Conservation (phyloP, 2,329 filamentous ascomycete species). For the Pleoardoris graminearum region DNA sequence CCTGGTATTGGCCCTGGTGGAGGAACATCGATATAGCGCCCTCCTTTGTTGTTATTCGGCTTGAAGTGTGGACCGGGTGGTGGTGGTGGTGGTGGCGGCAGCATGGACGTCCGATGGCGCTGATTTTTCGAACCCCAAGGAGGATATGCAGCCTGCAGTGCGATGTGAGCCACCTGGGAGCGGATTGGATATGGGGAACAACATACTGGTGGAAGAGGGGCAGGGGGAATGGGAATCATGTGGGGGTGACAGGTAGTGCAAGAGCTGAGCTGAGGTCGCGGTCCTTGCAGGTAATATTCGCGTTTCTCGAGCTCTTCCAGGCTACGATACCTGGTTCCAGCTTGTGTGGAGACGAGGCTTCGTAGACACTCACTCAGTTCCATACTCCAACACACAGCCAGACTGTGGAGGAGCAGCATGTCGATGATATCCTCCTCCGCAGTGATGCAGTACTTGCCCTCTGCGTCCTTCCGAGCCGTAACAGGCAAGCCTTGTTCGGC, state of each 20-base stretch:
- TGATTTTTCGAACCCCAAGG: neutral
- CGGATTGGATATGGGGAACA: neutral
- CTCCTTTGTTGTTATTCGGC: neutral
- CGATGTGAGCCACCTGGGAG: neutral
- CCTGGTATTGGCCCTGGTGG: neutral
- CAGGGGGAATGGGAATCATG: neutral
- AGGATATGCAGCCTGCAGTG: neutral
- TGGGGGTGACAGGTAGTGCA: slow-evolving; percentile 20
- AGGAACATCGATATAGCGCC: neutral
- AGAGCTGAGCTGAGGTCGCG: slow-evolving; percentile 1
- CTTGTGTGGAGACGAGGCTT: neutral
- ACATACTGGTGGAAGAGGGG: slow-evolving; percentile 6
- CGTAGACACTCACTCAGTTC: slow-evolving; percentile 23
- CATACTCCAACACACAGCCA: slow-evolving; percentile 26
- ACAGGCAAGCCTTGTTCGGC: slow-evolving; percentile 27
- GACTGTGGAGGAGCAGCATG: slow-evolving; percentile 30
- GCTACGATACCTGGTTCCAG: slow-evolving; percentile 1
- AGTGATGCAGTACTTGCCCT: slow-evolving; percentile 29
- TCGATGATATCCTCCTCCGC: slow-evolving; percentile 35
- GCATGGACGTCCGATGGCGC: neutral
- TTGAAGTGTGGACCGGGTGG: neutral
- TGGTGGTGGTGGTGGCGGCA: neutral
- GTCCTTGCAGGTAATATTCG: slow-evolving; percentile 25
- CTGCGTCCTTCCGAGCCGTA: slow-evolving; percentile 21
- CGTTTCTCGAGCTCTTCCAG: slow-evolving; percentile 15